Evolutionary conservation across 2,329 filamentous ascomycete species (phyloP).

Genomic region (Beauveria medogensis): DNA sequence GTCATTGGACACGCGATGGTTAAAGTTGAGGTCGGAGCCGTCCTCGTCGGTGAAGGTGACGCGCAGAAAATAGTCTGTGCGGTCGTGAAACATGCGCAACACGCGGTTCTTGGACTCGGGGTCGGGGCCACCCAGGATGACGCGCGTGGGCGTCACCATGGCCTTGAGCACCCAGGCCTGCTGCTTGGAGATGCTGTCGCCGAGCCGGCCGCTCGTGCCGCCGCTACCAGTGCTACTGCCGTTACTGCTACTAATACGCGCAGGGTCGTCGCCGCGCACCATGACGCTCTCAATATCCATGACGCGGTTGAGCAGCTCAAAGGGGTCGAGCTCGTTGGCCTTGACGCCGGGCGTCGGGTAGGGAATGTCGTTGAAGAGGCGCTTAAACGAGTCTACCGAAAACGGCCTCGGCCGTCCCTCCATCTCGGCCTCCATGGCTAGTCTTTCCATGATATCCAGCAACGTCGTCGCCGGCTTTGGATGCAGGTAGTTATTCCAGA

Average conservation of each 20-base stretch:
- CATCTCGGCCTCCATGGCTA: conserved; percentile 20
- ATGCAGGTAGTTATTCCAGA: conserved; percentile 53
- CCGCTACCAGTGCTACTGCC: neutral
- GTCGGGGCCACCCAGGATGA: conserved; percentile 52
- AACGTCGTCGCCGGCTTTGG: conserved; percentile 43
- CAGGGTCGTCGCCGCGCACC: conserved; percentile 15
- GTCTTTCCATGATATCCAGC: conserved; percentile 31
- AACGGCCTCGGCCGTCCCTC: conserved; percentile 27
- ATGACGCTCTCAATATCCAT: conserved; percentile 32
- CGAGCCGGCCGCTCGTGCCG: conserved; percentile 17
- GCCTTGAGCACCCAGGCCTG: conserved; percentile 46
- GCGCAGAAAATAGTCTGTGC: conserved; percentile 57
- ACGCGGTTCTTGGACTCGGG: conserved; percentile 63
- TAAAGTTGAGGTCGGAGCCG: conserved; percentile 54
- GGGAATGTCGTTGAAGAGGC: conserved; percentile 42
- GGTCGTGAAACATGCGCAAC: conserved; percentile 53
- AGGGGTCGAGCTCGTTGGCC: conserved; percentile 30
- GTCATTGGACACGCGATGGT: conserved; percentile 37
- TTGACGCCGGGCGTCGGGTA: conserved; percentile 45
- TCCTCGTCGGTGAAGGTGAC: conserved; percentile 71
- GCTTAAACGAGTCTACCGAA: conserved; percentile 45
- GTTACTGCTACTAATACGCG: too few species aligned
- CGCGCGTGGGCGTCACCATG: conserved; percentile 51
- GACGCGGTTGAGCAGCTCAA: conserved; percentile 32
- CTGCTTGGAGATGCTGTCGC: conserved; percentile 24